phyloP scores from a whole-genome alignment of 2,329 filamentous ascomycete genomes.

The Colletotrichum agaves region DNA sequence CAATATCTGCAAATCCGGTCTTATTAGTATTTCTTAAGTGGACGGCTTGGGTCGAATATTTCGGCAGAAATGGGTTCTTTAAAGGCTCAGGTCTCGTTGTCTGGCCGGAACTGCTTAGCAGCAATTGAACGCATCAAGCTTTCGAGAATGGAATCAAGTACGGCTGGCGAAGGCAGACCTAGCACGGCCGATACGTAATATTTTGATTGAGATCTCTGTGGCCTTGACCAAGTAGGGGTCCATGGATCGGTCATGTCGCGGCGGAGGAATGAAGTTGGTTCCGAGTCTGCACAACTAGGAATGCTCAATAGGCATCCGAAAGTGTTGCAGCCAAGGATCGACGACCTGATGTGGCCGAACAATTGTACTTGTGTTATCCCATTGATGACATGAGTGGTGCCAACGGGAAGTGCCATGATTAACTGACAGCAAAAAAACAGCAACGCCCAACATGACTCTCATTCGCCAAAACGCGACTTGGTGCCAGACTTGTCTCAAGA shows the following conservation, averaged over 20 bases:
- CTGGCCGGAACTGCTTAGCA: constrained; percentile 27
- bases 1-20: constrained; percentile 12
- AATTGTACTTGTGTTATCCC: constrained; percentile 16
- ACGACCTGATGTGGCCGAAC: not conserved
- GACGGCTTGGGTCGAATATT: constrained; percentile 15
- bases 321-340: constrained; percentile 15
- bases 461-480: constrained; percentile 28
- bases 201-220: constrained; percentile 10
- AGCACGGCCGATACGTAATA: constrained; percentile 26
- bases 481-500: constrained; percentile 33
- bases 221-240: not conserved
- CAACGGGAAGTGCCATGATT: constrained; percentile 5
- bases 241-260: constrained; percentile 4
- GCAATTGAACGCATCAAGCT: not conserved
- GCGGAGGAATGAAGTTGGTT: constrained; percentile 26
- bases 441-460: constrained; percentile 8
- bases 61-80: constrained; percentile 26
- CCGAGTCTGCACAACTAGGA: constrained; percentile 8
- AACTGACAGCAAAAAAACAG: not conserved
- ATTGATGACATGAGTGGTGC: constrained; percentile 6
- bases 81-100: constrained; percentile 20
- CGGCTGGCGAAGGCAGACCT: constrained; percentile 7
- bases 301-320: constrained; percentile 8
- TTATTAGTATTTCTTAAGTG: constrained; percentile 13
- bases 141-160: not conserved